These are phyloP conservation scores for Phoenix dactylifera DNA, from an alignment of 176 grass and related monocot genomes.

Conservation along the genomic window DNA sequence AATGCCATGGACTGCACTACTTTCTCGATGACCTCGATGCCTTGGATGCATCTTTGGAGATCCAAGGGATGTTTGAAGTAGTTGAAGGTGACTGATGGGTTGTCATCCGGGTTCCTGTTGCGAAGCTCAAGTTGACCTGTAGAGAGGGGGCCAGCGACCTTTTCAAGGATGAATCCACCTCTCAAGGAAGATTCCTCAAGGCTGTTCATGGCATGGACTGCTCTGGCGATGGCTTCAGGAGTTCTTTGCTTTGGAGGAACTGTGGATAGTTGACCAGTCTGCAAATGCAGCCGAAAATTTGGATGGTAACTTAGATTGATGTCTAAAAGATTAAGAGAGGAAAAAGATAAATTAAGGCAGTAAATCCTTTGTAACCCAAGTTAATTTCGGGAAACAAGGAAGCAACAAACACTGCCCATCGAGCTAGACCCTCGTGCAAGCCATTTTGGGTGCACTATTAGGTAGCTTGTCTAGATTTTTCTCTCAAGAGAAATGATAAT, in stretches of 20 bases:
- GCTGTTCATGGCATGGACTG: slow-evolving; percentile 39
- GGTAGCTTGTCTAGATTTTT: too few species aligned
- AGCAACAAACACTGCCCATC: too few species aligned
- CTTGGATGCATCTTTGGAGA: slow-evolving; percentile 46
- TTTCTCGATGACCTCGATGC: slow-evolving; percentile 50
- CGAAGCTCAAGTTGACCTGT: slow-evolving; percentile 49
- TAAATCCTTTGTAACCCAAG: too few species aligned
- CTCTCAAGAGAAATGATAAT: too few species aligned
- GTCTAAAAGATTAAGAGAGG: too few species aligned
- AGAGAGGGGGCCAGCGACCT: slow-evolving; percentile 57
- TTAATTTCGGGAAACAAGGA: too few species aligned
- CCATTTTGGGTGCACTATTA: too few species aligned
- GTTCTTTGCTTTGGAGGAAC: slow-evolving; percentile 60
- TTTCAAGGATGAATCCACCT: slow-evolving; percentile 71
- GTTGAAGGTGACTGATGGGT: slow-evolving; percentile 79
- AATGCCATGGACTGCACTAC: slow-evolving; percentile 49
- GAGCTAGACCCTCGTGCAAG: too few species aligned
- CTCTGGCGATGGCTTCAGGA: slow-evolving; percentile 41
- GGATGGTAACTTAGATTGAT: too few species aligned
- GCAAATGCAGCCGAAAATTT: neutral
- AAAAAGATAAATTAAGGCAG: too few species aligned
- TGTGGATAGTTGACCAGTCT: slow-evolving; percentile 63
- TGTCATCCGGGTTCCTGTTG: slow-evolving; percentile 46
- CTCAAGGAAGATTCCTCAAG: slow-evolving; percentile 40
- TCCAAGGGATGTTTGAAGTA: slow-evolving; percentile 71